Evolutionary conservation across 1,139 yeast genomes (phyloP), one percentile per base, ranked within the genome.

Genomic region (Candida sanyaensis): DNA sequence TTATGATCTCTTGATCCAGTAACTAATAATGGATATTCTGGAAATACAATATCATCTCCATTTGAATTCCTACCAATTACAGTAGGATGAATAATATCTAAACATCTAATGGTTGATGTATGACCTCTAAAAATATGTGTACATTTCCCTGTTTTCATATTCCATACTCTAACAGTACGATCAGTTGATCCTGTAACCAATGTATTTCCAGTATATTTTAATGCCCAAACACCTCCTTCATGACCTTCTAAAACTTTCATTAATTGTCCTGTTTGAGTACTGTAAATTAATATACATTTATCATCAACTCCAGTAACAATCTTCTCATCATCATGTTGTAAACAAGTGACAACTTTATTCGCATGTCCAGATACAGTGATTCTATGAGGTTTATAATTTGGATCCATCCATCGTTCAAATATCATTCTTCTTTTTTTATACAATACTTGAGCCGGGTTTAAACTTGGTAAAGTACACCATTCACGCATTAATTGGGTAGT

Each of bases 141-240:
- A 63, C 96, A 88, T 55, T 73, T 75, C 1, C 88, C 91, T 21
- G 85, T 80, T 43, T 74, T 73, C 54, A 90, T 81, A 63, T 91
- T 89, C 98, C 98, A 92, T 4, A 92, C 84, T 49, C 97, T 77
- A 6, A 68, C 96, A 0, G 96, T 85, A 56, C 96, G 78, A 67
- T 92, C 98, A 1, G 97, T 91, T 1, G 96, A 86, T 0, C 97
- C 98, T 53, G 95, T 86, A 0, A 91, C 96, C 38, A 92, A 70
- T 1, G 88, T 86, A 62, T 88, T 84, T n/a, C 89, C 89, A 46
- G 81, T 81, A 63, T 91, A 92, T 65, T 93, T 91, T 62, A 93
- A 74, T 1, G 99, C 98, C 99, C 99, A 93, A 8, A 95, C 99
- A 27, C 99, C 99, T 42, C 98, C 98, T 50, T 88, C 96, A 61